Conservation (phyloP, 805 yeast genomes). For the Monosporozyma aerobia region DNA sequence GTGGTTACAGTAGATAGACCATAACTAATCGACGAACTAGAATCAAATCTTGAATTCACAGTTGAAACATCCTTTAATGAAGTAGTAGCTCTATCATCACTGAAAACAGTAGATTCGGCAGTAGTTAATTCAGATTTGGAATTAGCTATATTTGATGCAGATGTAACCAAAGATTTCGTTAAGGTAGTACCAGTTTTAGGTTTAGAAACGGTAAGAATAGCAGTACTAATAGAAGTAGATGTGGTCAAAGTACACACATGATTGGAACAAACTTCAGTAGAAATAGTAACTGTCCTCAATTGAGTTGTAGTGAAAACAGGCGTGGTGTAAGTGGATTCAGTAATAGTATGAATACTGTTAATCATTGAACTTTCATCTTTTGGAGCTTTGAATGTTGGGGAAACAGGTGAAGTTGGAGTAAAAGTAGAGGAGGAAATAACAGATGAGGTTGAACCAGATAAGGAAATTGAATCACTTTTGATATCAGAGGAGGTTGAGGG, state of each 20-base stretch:
- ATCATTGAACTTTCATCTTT: not conserved
- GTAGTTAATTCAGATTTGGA: no score
- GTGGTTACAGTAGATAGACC: constrained; percentile 26
- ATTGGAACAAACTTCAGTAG: constrained; percentile 13
- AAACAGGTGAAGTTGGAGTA: not conserved
- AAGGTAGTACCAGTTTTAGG: not conserved
- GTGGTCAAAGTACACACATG: constrained; percentile 5
- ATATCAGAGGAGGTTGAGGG: no score
- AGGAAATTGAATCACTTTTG: no score
- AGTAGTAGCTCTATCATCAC: not conserved
- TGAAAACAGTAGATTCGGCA: not conserved
- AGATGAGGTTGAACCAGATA: constrained; percentile 4
- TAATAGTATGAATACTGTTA: not conserved
- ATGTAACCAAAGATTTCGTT: not conserved
- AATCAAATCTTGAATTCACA: not conserved
- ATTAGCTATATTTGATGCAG: not conserved
- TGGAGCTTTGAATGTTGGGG: not conserved
- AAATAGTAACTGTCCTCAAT: constrained; percentile 8
- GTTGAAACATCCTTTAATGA: not conserved
- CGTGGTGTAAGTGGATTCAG: constrained; percentile 1
- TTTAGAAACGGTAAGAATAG: not conserved
- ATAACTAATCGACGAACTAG: not conserved
- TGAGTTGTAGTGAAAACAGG: not conserved
- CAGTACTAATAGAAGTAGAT: constrained; percentile 2
- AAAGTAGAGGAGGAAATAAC: constrained; percentile 6